A percentile compares a stretch with the other conserved stretches of the same genome.
phyloP scores from a whole-genome alignment of 306 rosid genomes.

The Hippophae rhamnoides region DNA sequence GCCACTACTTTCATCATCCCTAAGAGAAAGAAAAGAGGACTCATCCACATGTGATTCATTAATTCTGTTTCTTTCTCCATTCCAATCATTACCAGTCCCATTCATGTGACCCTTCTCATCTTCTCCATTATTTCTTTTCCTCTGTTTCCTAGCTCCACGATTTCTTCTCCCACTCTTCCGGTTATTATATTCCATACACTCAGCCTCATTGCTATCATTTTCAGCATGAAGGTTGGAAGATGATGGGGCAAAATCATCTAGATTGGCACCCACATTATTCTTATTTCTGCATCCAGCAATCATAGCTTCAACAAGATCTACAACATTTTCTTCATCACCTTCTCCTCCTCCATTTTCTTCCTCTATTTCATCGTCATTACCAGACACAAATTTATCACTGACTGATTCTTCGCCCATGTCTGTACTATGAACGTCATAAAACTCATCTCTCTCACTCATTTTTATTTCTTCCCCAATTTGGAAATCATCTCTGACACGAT shows the following conservation, averaged over 20 bases:
- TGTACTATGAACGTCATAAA: conserved; percentile 13
- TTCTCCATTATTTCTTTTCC: conserved; percentile 38
- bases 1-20: conserved; percentile 21
- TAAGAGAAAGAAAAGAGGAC: conserved; percentile 22
- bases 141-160: conserved; percentile 53
- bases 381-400: conserved; percentile 13
- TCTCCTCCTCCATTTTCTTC: conserved; percentile 10
- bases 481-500: conserved; percentile 18
- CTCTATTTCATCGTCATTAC: conserved; percentile 13
- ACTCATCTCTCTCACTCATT: conserved; percentile 22
- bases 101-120: conserved; percentile 14
- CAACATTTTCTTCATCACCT: conserved; percentile 31
- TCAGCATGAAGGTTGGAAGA: conserved; percentile 21
- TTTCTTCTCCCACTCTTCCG: conserved; percentile 38
- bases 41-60: conserved; percentile 32
- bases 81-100: conserved; percentile 14
- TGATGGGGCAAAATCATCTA: conserved; percentile 22
- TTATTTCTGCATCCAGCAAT: conserved; percentile 43
- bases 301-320: conserved; percentile 58
- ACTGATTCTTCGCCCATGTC: conserved; percentile 5
- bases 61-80: conserved; percentile 18
- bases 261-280: conserved; percentile 24
- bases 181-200: conserved; percentile 42
- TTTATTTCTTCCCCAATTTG: conserved; percentile 28
- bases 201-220: conserved; percentile 31